phyloP scores from a whole-genome alignment of 2,329 filamentous ascomycete species.

The Neofusicoccum parvum region DNA sequence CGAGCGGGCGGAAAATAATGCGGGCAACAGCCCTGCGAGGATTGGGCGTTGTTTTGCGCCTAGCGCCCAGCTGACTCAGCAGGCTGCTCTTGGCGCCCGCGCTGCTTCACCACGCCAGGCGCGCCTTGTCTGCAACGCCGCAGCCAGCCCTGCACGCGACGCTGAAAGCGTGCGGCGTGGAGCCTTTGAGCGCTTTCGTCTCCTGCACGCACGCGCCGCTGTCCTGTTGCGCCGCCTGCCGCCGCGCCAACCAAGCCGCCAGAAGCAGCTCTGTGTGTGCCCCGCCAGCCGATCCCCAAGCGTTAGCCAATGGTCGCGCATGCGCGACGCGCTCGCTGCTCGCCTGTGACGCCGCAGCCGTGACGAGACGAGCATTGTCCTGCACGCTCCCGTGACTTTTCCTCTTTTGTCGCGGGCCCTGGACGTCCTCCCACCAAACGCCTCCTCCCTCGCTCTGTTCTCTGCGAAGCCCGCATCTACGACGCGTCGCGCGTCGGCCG shows the following conservation, averaged over 20 bases:
- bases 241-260: background rate
- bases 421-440: background rate
- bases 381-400: conserved; percentile 3
- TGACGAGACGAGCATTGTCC: conserved; percentile 9
- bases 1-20: conserved; percentile 22
- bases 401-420: background rate
- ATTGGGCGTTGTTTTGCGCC: conserved; percentile 19
- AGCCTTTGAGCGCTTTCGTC: background rate
- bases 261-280: background rate
- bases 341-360: conserved; percentile 16
- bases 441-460: background rate
- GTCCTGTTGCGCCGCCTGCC: background rate
- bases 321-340: background rate
- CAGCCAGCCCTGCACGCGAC: background rate
- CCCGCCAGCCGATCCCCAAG: conserved; percentile 1
- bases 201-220: background rate
- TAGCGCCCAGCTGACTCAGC: conserved; percentile 19
- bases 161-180: background rate
- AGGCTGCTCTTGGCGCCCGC: background rate
- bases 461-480: background rate
- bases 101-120: background rate
- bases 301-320: conserved; percentile 4
- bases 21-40: conserved; percentile 21
- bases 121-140: background rate
- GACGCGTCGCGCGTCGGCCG: background rate